phyloP scores from a whole-genome alignment of 225 moss, liverwort and hornwort genomes.

The Neckera pumila region DNA sequence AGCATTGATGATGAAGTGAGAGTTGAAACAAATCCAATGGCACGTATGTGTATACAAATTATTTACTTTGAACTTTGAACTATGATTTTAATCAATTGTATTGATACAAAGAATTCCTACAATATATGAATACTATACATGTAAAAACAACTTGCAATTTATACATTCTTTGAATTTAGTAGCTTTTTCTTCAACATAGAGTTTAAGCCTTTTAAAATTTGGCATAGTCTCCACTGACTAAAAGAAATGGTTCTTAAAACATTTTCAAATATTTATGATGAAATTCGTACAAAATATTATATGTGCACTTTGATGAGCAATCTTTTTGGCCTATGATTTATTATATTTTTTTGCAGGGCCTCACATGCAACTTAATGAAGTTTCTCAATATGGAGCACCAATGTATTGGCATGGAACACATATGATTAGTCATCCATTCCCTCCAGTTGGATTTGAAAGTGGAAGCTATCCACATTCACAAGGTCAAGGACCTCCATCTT shows the following conservation, averaged over 20 bases:
- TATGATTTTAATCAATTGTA: background rate
- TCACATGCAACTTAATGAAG: background rate
- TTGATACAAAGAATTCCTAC: background rate
- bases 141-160: background rate
- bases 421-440: conserved; percentile 17
- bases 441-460: conserved; percentile 16
- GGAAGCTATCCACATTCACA: background rate
- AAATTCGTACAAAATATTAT: background rate
- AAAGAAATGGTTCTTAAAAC: no score
- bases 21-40: background rate
- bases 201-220: background rate
- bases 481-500: conserved; percentile 8
- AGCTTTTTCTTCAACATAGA: background rate
- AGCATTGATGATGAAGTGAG: conserved; percentile 22
- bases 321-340: background rate
- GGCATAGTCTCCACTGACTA: fast-evolving
- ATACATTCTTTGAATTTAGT: background rate
- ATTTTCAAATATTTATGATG: background rate
- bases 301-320: background rate
- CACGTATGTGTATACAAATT: background rate
- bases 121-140: background rate
- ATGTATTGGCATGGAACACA: conserved; percentile 36
- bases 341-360: background rate
- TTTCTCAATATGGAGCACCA: conserved; percentile 14
- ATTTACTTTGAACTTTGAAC: background rate